These are phyloP conservation scores for Babesia caballi DNA, from an alignment of 169 alveolate species.

Conservation along the genomic window DNA sequence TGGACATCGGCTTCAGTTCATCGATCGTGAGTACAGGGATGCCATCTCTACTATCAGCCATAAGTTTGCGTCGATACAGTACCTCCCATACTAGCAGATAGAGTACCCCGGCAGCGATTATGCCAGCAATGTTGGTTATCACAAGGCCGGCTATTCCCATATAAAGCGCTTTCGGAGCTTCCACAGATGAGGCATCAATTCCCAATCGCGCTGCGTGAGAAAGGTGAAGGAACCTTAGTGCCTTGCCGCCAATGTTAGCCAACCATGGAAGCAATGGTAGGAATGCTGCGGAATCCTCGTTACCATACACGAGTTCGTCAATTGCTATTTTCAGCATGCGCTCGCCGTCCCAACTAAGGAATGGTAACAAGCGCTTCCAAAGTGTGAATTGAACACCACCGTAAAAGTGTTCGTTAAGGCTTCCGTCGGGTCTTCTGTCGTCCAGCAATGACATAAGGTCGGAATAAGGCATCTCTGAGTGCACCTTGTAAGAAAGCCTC, in stretches of 20 bases:
- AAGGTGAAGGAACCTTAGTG: constrained; percentile 13
- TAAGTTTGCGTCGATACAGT: constrained; percentile 1
- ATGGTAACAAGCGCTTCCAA: constrained; percentile 55
- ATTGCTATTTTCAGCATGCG: constrained; percentile 64
- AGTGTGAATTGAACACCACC: constrained; percentile 21
- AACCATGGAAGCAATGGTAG: constrained; percentile 72
- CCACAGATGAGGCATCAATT: background rate
- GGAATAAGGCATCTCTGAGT: constrained; percentile 18
- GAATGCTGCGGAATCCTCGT: constrained; percentile 73
- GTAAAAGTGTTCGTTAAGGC: constrained; percentile 8
- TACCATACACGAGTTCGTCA: constrained; percentile 63
- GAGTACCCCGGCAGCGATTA: constrained; percentile 18
- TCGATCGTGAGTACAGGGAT: background rate
- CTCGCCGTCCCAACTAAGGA: constrained; percentile 72
- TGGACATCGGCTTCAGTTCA: background rate
- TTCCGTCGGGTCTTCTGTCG: constrained; percentile 18
- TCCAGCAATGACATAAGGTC: constrained; percentile 24
- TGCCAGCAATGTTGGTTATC: constrained; percentile 17
- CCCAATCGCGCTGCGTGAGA: background rate
- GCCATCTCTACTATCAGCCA: background rate
- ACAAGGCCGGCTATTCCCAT: constrained; percentile 49
- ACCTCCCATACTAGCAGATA: constrained; percentile 44
- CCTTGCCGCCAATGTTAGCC: constrained; percentile 24
- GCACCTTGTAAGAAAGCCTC: constrained; percentile 6
- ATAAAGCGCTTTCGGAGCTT: constrained; percentile 4